Percentiles rank a stretch among this genome's conserved stretches.
These are phyloP conservation scores for Tympanopsis confertula DNA, from an alignment of 2,329 filamentous ascomycete species.

Conservation along the genomic window DNA sequence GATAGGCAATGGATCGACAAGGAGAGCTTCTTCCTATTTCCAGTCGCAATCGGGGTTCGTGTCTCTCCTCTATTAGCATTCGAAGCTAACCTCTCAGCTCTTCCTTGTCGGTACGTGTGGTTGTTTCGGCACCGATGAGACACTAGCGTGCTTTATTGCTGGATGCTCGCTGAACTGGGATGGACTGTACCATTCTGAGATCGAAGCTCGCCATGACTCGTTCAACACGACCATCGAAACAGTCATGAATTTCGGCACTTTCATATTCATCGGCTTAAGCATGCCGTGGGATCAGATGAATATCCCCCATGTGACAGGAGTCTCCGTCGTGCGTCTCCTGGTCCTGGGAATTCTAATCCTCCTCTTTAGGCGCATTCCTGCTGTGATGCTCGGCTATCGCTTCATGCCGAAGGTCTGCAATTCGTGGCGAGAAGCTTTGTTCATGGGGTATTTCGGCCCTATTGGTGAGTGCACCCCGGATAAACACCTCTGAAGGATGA, in stretches of 20 bases:
- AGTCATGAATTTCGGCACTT: conserved; percentile 46
- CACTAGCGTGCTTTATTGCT: conserved; percentile 48
- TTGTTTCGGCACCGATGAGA: conserved; percentile 44
- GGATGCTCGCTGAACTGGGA: conserved; percentile 52
- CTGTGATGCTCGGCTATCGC: conserved; percentile 39
- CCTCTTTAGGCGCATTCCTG: conserved; percentile 42
- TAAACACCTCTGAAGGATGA: background rate
- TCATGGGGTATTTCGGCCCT: conserved; percentile 55
- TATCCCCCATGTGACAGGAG: conserved; percentile 35
- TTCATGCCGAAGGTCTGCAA: conserved; percentile 38
- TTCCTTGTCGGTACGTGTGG: conserved; percentile 47
- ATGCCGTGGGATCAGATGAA: conserved; percentile 45
- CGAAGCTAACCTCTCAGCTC: conserved; percentile 20
- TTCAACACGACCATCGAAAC: conserved; percentile 47
- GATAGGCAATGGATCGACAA: conserved; percentile 39
- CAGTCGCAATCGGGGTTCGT: conserved; percentile 32
- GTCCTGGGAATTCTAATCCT: conserved; percentile 38
- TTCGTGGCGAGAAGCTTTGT: conserved; percentile 45
- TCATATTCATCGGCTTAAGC: conserved; percentile 44
- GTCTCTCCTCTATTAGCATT: background rate
- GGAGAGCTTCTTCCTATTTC: conserved; percentile 39
- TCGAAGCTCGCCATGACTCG: conserved; percentile 43
- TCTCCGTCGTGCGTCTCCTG: conserved; percentile 36
- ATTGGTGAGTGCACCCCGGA: conserved; percentile 40
- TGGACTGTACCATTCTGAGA: conserved; percentile 43